Percentiles rank a stretch among this genome's conserved stretches.
phyloP scores from a whole-genome alignment of 106 monocot species.

The Dendrobium huoshanense region DNA sequence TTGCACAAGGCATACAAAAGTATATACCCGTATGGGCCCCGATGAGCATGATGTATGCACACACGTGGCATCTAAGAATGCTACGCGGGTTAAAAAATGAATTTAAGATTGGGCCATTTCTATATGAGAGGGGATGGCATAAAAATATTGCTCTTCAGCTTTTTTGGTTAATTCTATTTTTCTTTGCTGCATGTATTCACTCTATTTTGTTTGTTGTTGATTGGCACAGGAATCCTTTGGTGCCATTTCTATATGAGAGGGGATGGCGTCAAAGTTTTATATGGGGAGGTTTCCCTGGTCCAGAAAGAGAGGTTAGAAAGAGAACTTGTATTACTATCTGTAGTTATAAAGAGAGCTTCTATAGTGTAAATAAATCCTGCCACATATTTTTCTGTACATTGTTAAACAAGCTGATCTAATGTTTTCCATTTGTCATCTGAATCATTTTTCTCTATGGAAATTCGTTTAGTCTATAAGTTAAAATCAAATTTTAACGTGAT shows the following conservation, averaged over 20 bases:
- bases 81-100: too few relatives aligned
- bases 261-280: slow-evolving; percentile 93
- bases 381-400: too few relatives aligned
- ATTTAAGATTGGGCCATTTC: too few relatives aligned
- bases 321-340: not conserved
- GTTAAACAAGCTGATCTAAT: not conserved
- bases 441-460: not conserved
- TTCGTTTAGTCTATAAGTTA: not conserved
- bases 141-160: not conserved
- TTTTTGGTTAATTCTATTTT: not conserved
- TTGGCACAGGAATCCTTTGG: slow-evolving; percentile 69
- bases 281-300: slow-evolving; percentile 79
- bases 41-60: too few relatives aligned
- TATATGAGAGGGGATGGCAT: not conserved
- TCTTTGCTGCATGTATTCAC: not conserved
- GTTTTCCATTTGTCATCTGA: not conserved
- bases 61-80: too few relatives aligned
- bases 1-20: too few relatives aligned
- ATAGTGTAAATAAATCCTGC: not conserved
- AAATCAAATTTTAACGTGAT: not conserved
- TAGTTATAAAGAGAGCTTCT: not conserved
- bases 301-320: slow-evolving; percentile 71
- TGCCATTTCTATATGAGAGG: slow-evolving; percentile 93
- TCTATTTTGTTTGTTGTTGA: slow-evolving; percentile 16
- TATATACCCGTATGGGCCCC: too few relatives aligned